A percentile compares a stretch with the other conserved stretches of the same genome.
These are phyloP conservation scores for Nicotiana otophora DNA, from an alignment of 257 asterid genomes.

Conservation along the genomic window DNA sequence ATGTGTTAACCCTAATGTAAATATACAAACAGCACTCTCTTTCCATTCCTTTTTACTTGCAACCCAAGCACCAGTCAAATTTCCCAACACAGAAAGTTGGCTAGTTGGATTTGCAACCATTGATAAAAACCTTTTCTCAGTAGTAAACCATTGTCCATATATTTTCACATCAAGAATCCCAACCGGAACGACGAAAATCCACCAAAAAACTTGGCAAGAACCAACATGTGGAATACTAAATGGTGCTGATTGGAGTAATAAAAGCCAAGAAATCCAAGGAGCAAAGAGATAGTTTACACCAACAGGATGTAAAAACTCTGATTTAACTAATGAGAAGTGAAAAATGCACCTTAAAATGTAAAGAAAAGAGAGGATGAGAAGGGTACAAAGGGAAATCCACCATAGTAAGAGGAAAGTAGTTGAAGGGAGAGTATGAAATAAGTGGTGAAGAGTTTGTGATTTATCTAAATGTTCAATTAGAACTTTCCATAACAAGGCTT, in stretches of 20 bases:
- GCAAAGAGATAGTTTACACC: constrained; percentile 39
- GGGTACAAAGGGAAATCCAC: constrained; percentile 32
- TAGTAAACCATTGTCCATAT: constrained; percentile 54
- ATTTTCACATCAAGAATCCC: constrained; percentile 37
- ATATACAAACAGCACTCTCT: constrained; percentile 40
- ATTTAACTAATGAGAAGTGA: constrained; percentile 26
- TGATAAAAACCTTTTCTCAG: constrained; percentile 39
- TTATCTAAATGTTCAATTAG: constrained; percentile 10
- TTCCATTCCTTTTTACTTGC: constrained; percentile 38
- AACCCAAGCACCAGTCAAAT: constrained; percentile 40
- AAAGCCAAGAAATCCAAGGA: constrained; percentile 46
- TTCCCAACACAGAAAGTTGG: constrained; percentile 46
- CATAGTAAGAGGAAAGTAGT: constrained; percentile 30
- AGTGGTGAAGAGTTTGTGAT: constrained; percentile 11
- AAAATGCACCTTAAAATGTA: constrained; percentile 29
- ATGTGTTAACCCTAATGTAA: constrained; percentile 36
- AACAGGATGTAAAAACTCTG: constrained; percentile 31
- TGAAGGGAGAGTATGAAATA: constrained; percentile 26
- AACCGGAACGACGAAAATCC: constrained; percentile 28
- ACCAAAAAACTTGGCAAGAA: not conserved
- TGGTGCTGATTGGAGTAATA: constrained; percentile 28
- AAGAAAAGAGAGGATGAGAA: constrained; percentile 24
- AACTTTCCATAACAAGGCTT: constrained; percentile 39
- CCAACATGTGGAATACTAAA: not conserved
- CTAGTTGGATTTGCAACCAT: constrained; percentile 47